phyloP scores from a whole-genome alignment of 2,329 filamentous ascomycete species.

The Decorospora gaudefroyi region DNA sequence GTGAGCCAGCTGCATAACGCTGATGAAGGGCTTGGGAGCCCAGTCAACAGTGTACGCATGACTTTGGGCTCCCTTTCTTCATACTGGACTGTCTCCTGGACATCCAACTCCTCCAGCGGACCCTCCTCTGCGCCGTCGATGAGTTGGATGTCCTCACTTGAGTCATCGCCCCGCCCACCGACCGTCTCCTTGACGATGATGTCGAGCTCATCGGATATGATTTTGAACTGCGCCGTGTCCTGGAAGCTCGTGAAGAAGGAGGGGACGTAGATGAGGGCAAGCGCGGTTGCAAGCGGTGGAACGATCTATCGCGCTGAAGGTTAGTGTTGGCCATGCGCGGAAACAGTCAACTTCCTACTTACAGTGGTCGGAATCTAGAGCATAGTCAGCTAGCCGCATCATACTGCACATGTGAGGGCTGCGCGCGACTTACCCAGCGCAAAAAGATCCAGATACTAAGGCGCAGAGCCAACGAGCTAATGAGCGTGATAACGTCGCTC shows the following conservation, averaged over 20 bases:
- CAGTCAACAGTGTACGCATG: constrained; percentile 71
- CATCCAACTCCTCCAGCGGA: constrained; percentile 55
- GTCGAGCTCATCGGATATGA: constrained; percentile 64
- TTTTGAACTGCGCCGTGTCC: constrained; percentile 60
- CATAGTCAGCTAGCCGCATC: constrained; percentile 14
- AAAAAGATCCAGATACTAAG: constrained; percentile 62
- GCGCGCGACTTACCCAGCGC: constrained; percentile 59
- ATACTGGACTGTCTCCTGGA: constrained; percentile 66
- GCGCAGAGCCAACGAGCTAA: constrained; percentile 58
- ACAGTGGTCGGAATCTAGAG: constrained; percentile 41
- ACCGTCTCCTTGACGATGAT: constrained; percentile 50
- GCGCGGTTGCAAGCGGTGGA: constrained; percentile 59
- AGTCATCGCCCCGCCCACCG: constrained; percentile 40
- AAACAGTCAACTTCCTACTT: constrained; percentile 14
- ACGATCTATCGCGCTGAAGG: constrained; percentile 33
- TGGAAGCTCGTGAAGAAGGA: constrained; percentile 65
- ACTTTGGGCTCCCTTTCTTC: constrained; percentile 61
- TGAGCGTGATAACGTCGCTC: constrained; percentile 43
- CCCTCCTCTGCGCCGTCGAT: constrained; percentile 49
- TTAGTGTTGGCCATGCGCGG: no score
- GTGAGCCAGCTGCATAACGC: constrained; percentile 68
- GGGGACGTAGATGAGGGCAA: constrained; percentile 68
- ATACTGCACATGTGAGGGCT: background rate
- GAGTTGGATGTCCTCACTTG: constrained; percentile 40
- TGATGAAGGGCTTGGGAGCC: constrained; percentile 74